These are phyloP conservation scores for Stephania japonica DNA, from an alignment of 164 flowering plant species.

Conservation along the genomic window DNA sequence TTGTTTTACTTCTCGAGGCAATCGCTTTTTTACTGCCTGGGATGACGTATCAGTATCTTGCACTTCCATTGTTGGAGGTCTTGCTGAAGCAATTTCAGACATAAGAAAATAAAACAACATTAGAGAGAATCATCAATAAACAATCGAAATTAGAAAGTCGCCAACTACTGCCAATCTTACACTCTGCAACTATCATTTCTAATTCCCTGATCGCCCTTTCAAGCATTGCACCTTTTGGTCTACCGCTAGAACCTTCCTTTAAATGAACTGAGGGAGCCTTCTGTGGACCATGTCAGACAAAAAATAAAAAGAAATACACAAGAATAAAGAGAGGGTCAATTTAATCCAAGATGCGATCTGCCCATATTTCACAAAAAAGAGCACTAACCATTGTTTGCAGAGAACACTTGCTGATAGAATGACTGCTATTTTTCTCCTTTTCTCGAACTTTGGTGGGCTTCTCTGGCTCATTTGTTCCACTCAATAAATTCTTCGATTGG, in stretches of 20 bases:
- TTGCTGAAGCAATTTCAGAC: slow-evolving; percentile 37
- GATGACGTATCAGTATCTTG: slow-evolving; percentile 68
- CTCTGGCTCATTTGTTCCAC: slow-evolving; percentile 29
- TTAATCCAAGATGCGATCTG: neutral
- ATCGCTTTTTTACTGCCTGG: slow-evolving; percentile 80
- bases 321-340: neutral
- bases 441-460: slow-evolving; percentile 27
- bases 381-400: slow-evolving; percentile 13
- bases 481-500: slow-evolving; percentile 30
- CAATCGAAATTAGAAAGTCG: neutral
- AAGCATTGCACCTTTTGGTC: slow-evolving; percentile 65
- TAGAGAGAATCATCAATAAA: neutral
- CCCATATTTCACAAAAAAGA: neutral
- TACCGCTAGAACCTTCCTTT: slow-evolving; percentile 64
- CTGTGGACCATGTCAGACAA: slow-evolving; percentile 33
- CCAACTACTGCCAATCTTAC: slow-evolving; percentile 34
- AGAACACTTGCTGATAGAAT: slow-evolving; percentile 8
- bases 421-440: slow-evolving; percentile 45
- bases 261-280: slow-evolving; percentile 36
- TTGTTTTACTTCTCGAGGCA: slow-evolving; percentile 85
- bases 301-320: slow-evolving; percentile 3
- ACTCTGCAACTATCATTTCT: slow-evolving; percentile 83
- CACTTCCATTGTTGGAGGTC: slow-evolving; percentile 65
- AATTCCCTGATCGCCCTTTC: slow-evolving; percentile 88
- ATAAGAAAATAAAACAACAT: neutral